A percentile compares a stretch with the other conserved stretches of the same genome.
phyloP scores from a whole-genome alignment of 306 rosid species.

The Arachis stenosperma region DNA sequence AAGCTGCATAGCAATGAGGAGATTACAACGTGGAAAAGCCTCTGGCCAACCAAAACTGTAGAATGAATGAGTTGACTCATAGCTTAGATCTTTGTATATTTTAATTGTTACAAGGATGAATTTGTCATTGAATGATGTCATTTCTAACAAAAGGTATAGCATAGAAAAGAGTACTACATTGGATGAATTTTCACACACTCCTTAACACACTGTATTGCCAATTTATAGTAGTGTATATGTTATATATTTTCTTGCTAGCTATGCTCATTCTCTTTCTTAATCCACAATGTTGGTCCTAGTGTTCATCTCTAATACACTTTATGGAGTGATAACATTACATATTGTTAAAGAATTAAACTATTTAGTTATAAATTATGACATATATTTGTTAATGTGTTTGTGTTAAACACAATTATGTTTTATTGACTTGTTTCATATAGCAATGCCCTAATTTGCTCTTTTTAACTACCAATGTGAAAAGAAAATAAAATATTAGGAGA shows the following conservation, averaged over 20 bases:
- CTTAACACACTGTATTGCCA: not conserved
- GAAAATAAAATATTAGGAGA: no score
- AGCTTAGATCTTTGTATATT: slow-evolving; percentile 36
- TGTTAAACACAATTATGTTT: no score
- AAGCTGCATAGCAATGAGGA: slow-evolving; percentile 68
- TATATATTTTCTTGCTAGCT: slow-evolving; percentile 1
- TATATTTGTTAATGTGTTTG: no score
- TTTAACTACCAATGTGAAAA: no score
- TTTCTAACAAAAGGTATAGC: slow-evolving; percentile 18
- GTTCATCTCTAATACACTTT: no score
- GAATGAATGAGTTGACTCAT: slow-evolving; percentile 49
- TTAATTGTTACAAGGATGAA: slow-evolving; percentile 15
- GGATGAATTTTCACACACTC: slow-evolving; percentile 20
- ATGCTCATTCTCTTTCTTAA: not conserved
- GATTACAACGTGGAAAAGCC: slow-evolving; percentile 69
- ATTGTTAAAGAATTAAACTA: no score
- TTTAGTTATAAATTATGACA: no score
- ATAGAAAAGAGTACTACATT: not conserved
- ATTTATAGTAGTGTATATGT: slow-evolving; percentile 2
- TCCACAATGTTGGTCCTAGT: no score
- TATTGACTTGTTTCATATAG: no score
- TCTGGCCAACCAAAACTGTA: slow-evolving; percentile 65
- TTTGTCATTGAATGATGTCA: slow-evolving; percentile 32
- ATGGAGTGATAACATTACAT: no score
- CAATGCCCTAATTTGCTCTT: no score